Evolutionary conservation across 2,329 filamentous ascomycete genomes (phyloP), one percentile per base, ranked within the genome.

Genomic region (Aspergillus sp.): DNA sequence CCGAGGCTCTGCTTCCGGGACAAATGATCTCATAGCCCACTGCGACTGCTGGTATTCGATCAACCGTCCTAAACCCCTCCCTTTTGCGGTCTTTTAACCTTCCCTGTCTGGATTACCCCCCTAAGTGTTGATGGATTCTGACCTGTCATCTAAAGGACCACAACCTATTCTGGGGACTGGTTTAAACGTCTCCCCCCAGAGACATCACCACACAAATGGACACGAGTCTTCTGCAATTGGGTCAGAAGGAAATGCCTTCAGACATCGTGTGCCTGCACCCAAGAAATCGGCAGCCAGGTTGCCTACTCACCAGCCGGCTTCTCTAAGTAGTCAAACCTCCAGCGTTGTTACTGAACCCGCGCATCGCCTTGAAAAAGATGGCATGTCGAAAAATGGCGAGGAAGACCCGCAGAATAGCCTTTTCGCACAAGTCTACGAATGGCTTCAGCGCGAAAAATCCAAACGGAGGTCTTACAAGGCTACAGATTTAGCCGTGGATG

Each of bases 381-480:
- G 67, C 23, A 58, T 51, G n/a, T 47, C 64, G 47, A 72, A 66
- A 47, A 55, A 64, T 17, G 64, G 63, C 54, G 62, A 75, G 4
- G 72, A 74, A n/a, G 73, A 75, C 53, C 52, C 68, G 21, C 75
- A 76, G 41, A 64, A 71, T 51, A 68, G 64, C 48, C 71, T 96
- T 7, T 77, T 95, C 27, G 83, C 87, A 19, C 91, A 96, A 71
- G 87, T 97, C 13, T 83, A 86, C 25, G 87, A 91, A 65, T 98
- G 94, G 94, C 79, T 97, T 41, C 87, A 93, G 67, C 85, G 88
- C 53, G 92, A 97, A 77, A 90, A 88, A 71, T 78, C 82, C 32
- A 90, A 89, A 74, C 86, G 87, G 67, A 83, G 84, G 41, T 76
- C 81, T 8, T 82, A 82, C 54, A 86, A 83, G 70, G 75, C 80